phyloP scores from a whole-genome alignment of 202 grass and related monocot species.

The Panicum hallii region DNA sequence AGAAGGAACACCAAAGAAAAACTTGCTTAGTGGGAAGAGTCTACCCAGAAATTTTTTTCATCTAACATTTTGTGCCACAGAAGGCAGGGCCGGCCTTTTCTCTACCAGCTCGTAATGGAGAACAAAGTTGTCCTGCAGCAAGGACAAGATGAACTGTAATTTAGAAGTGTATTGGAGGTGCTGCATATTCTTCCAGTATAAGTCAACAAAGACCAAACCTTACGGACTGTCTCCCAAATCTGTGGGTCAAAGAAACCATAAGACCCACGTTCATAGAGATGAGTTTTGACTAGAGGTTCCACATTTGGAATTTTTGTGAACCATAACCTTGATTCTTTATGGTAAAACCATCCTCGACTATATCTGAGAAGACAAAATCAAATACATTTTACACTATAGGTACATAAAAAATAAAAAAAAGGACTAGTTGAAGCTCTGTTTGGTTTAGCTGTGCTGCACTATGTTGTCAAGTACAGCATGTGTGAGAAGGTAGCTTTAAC shows the following conservation, averaged over 20 bases:
- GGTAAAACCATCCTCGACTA: conserved; percentile 78
- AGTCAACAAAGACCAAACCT: conserved; percentile 55
- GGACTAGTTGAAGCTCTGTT: neutral
- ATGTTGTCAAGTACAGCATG: neutral
- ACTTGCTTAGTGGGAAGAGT: neutral
- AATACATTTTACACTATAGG: conserved; percentile 12
- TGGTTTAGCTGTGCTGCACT: conserved; percentile 18
- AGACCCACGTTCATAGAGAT: conserved; percentile 65
- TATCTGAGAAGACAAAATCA: conserved; percentile 49
- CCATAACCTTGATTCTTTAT: conserved; percentile 62
- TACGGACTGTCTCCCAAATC: conserved; percentile 70
- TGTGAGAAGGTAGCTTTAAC: neutral
- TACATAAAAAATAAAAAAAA: conserved; percentile 7
- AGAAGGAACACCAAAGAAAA: conserved; percentile 1
- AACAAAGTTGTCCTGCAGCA: conserved; percentile 76
- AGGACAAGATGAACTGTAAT: conserved; percentile 20
- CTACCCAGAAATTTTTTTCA: conserved; percentile 49
- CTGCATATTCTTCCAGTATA: neutral
- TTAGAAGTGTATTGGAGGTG: conserved; percentile 15
- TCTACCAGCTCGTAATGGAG: conserved; percentile 70
- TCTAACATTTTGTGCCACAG: conserved; percentile 45
- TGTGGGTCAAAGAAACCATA: conserved; percentile 68
- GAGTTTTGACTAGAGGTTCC: conserved; percentile 65
- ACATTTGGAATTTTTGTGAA: conserved; percentile 55
- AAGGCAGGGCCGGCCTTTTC: conserved; percentile 68